Conservation (phyloP, 768 basidiomycete genomes). For the Galerina sulciceps region DNA sequence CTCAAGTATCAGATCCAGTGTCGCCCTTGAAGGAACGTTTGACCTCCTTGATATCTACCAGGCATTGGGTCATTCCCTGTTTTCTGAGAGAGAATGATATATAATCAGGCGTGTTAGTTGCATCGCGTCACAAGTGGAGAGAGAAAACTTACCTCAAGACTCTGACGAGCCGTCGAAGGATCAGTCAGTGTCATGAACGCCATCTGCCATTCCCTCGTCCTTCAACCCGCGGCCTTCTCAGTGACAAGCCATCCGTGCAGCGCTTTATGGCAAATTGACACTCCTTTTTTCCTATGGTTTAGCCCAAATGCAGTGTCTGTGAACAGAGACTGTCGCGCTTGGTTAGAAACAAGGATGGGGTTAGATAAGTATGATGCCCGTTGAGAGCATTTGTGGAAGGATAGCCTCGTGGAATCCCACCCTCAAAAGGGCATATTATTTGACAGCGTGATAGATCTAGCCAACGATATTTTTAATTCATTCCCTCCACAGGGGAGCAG, state of each 20-base stretch:
- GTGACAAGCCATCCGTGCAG: not conserved
- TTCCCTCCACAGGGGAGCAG: too few relatives aligned
- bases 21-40: not conserved
- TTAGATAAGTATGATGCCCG: not conserved
- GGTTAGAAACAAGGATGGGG: not conserved
- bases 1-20: not conserved
- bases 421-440: not conserved
- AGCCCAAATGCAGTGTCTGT: not conserved
- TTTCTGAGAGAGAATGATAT: not conserved
- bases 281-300: not conserved
- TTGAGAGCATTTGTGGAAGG: constrained; percentile 2
- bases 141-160: not conserved
- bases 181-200: constrained; percentile 4
- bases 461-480: not conserved
- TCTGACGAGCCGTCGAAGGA: not conserved
- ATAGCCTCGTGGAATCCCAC: constrained; percentile 12
- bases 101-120: not conserved
- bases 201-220: not conserved
- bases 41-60: not conserved
- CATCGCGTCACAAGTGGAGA: not conserved
- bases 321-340: not conserved
- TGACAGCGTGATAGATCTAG: not conserved
- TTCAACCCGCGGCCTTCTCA: not conserved
- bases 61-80: not conserved
- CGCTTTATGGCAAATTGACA: too few relatives aligned